A percentile compares a stretch with the other conserved stretches of the same genome.
Conservation (phyloP, 1,139 yeast genomes). For the Candida sanyaensis region DNA sequence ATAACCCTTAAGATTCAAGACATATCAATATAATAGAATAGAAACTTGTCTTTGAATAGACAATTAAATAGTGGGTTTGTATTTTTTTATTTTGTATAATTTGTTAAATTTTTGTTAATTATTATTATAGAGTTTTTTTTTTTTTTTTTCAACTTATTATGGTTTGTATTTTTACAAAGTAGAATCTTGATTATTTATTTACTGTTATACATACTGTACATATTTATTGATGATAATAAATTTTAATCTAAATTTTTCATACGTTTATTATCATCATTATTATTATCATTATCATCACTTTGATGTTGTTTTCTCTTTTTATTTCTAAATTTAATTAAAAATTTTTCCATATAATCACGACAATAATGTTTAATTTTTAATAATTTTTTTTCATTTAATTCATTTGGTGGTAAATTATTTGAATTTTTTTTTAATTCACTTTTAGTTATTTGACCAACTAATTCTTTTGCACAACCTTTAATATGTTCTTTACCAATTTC, state of each 20-base stretch:
- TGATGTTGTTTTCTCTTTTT: slow-evolving; percentile 18
- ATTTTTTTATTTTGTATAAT: not conserved
- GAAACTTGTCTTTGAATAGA: no score
- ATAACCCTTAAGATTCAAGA: no score
- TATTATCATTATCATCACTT: slow-evolving; percentile 1
- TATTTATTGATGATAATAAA: no score
- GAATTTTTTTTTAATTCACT: slow-evolving; percentile 60
- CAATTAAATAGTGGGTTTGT: not conserved
- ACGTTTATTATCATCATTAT: slow-evolving; percentile 9
- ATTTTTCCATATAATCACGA: slow-evolving; percentile 72
- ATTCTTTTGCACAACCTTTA: slow-evolving; percentile 78
- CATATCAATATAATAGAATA: no score
- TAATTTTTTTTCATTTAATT: slow-evolving; percentile 62
- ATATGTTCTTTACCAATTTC: slow-evolving; percentile 72
- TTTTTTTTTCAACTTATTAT: no score
- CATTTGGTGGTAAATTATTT: slow-evolving; percentile 49
- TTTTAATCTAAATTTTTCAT: not conserved
- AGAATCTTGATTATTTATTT: no score
- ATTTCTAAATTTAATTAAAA: slow-evolving; percentile 51
- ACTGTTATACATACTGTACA: no score
- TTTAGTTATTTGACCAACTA: slow-evolving; percentile 59
- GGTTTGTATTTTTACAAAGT: no score
- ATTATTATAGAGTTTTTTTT: slow-evolving; percentile 2
- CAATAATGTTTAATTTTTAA: slow-evolving; percentile 69
- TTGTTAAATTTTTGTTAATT: not conserved